Percentiles rank a stretch among this genome's conserved stretches.
Evolutionary conservation across 257 asterid genomes (phyloP).

Genomic region (Craterostigma plantagineum): DNA sequence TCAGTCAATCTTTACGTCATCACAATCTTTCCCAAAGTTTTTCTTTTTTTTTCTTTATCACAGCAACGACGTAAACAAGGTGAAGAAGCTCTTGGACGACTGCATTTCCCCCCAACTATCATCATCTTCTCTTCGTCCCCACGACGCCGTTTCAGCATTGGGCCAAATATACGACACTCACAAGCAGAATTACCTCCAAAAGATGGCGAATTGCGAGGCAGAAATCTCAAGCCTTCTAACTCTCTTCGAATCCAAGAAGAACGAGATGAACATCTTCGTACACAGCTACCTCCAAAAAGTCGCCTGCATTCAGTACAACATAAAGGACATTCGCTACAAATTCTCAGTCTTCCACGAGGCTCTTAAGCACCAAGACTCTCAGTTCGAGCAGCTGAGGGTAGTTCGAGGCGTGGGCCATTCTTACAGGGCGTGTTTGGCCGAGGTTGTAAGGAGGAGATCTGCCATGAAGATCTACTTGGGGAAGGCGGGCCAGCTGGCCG

Average conservation of each 20-base stretch:
- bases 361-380: conserved; percentile 65
- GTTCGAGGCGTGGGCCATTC: conserved; percentile 82
- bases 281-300: conserved; percentile 83
- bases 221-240: conserved; percentile 45
- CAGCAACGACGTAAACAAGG: conserved; percentile 87
- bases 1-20: neutral
- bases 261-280: conserved; percentile 67
- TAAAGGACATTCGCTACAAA: conserved; percentile 64
- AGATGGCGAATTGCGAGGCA: conserved; percentile 58
- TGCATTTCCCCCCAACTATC: conserved; percentile 54
- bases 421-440: conserved; percentile 89
- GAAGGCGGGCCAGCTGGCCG: conserved; percentile 93
- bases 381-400: conserved; percentile 69
- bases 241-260: conserved; percentile 64
- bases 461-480: conserved; percentile 89
- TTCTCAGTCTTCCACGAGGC: conserved; percentile 93
- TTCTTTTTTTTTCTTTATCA: conserved; percentile 9
- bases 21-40: conserved; percentile 3
- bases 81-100: conserved; percentile 86
- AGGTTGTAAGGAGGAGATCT: conserved; percentile 77
- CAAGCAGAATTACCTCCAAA: conserved; percentile 57
- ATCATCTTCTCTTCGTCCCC: conserved; percentile 75
- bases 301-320: conserved; percentile 64
- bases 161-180: conserved; percentile 91
- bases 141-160: conserved; percentile 92